Evolutionary conservation across 768 basidiomycete species (phyloP).

Genomic region (Gloeophyllum trabeum): DNA sequence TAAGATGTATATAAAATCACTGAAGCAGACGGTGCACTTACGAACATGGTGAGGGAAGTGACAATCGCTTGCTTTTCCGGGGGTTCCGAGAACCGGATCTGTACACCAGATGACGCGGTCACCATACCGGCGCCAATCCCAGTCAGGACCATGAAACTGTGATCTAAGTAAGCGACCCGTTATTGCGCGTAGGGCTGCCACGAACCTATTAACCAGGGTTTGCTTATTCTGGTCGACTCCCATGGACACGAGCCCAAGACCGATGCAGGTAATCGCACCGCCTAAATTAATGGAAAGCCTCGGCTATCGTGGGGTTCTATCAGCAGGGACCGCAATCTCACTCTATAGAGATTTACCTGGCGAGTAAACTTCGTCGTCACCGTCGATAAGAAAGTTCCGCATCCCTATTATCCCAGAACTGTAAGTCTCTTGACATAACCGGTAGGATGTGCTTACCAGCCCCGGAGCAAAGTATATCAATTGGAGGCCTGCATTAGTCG

Average conservation of each 20-base stretch:
- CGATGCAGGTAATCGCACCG: slow-evolving; percentile 22
- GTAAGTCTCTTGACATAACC: no score
- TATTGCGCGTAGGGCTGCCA: not conserved
- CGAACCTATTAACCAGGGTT: slow-evolving; percentile 23
- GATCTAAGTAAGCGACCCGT: not conserved
- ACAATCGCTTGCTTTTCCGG: slow-evolving; percentile 27
- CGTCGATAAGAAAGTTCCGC: no score
- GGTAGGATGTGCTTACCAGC: slow-evolving; percentile 25
- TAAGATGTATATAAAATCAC: not conserved
- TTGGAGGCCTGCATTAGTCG: slow-evolving; percentile 32
- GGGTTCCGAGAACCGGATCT: slow-evolving; percentile 33
- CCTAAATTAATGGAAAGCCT: slow-evolving; percentile 29
- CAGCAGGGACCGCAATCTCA: no score
- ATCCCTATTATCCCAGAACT: no score
- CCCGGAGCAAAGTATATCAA: slow-evolving; percentile 41
- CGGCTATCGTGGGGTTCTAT: no score
- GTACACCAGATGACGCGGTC: slow-evolving; percentile 26
- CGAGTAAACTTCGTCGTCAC: no score
- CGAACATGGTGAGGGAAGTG: slow-evolving; percentile 32
- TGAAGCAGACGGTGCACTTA: slow-evolving; percentile 15
- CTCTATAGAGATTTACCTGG: no score
- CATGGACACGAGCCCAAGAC: slow-evolving; percentile 29
- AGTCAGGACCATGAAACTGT: slow-evolving; percentile 31
- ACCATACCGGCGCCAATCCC: slow-evolving; percentile 32
- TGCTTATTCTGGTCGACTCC: slow-evolving; percentile 27